Base-by-base conservation (phyloP, 2,329 filamentous ascomycete species). In the Chaetomium sp. region DNA sequence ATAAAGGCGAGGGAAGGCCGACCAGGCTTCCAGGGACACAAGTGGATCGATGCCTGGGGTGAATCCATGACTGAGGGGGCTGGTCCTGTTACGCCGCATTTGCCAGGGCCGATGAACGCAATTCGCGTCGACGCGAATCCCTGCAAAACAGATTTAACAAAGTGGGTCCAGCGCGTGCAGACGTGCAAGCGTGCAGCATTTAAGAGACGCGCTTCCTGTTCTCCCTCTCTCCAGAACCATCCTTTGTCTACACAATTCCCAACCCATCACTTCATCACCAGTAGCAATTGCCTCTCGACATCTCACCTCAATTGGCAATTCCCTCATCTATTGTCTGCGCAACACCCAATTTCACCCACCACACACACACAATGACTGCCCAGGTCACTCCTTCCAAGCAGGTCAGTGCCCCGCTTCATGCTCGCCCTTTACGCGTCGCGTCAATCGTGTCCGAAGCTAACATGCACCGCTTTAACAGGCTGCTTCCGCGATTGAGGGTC, bases 401-500 rank as follows among this genome's bases (percentile, higher is more conserved):
- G 83, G 83, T 85, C 65, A 72, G 74, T 68, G 67, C 76, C 72
- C 72, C 59, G 72, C 74, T 73, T 75, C 69, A 42, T 42, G 38
- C 38, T 42, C 38, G 16, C 73, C 45, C 51, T 51, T 55, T 72
- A 70, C 67, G 68, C 67, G 68, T 68, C 68, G 60, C 47, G 68
- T 68, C 68, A 57, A 49, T 42, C 64, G 57, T 59, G 67, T 68
- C 49, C 35, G 33, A 60, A 62, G 62, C 77, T 81, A 77, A 80
- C 72, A 64, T 62, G 59, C 9, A 67, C 67, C 47, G 19, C 64
- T 57, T 57, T 57, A 55, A 69, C 76, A 98, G 94, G 90, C 90
- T 82, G 91, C 93, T 74, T 89, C 91, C 74, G 92, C 88, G 73
- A 90, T 98, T 75, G 89, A 95, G 79, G 87, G 87, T 72, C 85